Evolutionary conservation across 1,284 basidiomycete species (phyloP).

Genomic region (Stereum hirsutum): DNA sequence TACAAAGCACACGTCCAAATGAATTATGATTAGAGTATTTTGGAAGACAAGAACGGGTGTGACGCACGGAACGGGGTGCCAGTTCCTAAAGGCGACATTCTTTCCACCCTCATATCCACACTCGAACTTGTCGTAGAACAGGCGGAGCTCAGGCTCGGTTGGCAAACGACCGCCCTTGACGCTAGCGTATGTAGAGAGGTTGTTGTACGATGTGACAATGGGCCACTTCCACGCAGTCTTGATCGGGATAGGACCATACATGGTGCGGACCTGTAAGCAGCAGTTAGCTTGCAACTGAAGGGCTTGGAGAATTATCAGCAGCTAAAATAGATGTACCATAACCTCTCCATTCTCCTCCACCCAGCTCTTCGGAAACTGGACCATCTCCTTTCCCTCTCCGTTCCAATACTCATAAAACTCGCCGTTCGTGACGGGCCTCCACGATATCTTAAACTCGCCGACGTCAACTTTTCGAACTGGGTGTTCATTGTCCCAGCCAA

Average conservation of each 20-base stretch:
- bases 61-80: slow-evolving; percentile 79
- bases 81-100: slow-evolving; percentile 86
- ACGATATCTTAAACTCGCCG: slow-evolving; percentile 64
- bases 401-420: slow-evolving; percentile 59
- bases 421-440: slow-evolving; percentile 82
- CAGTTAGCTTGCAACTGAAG: not conserved
- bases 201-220: slow-evolving; percentile 72
- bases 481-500: slow-evolving; percentile 96
- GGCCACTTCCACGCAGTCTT: slow-evolving; percentile 81
- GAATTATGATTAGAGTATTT: not conserved
- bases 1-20: slow-evolving; percentile 20
- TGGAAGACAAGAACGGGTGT: not conserved
- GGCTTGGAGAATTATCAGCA: not conserved
- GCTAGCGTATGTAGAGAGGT: slow-evolving; percentile 72
- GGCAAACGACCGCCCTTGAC: slow-evolving; percentile 88
- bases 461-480: slow-evolving; percentile 55
- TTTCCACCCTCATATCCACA: slow-evolving; percentile 64
- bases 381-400: slow-evolving; percentile 25
- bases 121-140: slow-evolving; percentile 67
- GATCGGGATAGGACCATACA: slow-evolving; percentile 83
- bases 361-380: slow-evolving; percentile 63
- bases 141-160: slow-evolving; percentile 79
- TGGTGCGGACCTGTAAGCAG: slow-evolving; percentile 56
- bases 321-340: slow-evolving; percentile 26
- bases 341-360: slow-evolving; percentile 40